These are phyloP conservation scores for Croton laevigatus DNA, from an alignment of 441 rosid species.

Conservation along the genomic window DNA sequence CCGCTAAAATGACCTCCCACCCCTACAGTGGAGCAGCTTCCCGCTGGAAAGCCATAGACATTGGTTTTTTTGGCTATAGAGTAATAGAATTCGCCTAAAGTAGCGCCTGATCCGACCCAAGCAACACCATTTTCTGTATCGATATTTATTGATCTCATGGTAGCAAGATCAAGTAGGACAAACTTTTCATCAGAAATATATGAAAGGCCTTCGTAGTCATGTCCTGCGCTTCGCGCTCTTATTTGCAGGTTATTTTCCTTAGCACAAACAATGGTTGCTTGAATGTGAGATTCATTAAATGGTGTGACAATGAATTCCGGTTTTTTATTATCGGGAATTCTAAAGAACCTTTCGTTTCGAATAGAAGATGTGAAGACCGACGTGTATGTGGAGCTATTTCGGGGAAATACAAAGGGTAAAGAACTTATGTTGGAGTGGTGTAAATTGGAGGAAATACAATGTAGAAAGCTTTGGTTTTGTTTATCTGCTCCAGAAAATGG, in stretches of 20 bases:
- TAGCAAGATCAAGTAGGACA: slow-evolving; percentile 35
- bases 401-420: neutral
- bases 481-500: neutral
- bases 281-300: slow-evolving; percentile 41
- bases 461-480: slow-evolving; percentile 13
- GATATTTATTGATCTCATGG: slow-evolving; percentile 19
- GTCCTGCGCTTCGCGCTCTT: slow-evolving; percentile 61
- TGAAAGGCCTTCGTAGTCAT: slow-evolving; percentile 64
- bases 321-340: neutral
- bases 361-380: slow-evolving; percentile 15
- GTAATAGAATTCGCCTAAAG: slow-evolving; percentile 57
- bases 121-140: slow-evolving; percentile 38
- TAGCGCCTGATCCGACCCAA: slow-evolving; percentile 60
- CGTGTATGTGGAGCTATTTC: neutral
- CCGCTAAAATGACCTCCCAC: slow-evolving; percentile 64
- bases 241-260: slow-evolving; percentile 32
- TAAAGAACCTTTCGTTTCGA: slow-evolving; percentile 15
- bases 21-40: slow-evolving; percentile 54
- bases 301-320: slow-evolving; percentile 52
- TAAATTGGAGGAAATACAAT: slow-evolving; percentile 25
- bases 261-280: slow-evolving; percentile 43
- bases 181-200: slow-evolving; percentile 40
- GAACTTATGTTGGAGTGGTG: slow-evolving; percentile 6
- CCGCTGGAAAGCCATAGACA: slow-evolving; percentile 51
- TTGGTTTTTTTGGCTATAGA: slow-evolving; percentile 40